phyloP scores from a whole-genome alignment of 768 basidiomycete genomes.

The Leccinum boreale region DNA sequence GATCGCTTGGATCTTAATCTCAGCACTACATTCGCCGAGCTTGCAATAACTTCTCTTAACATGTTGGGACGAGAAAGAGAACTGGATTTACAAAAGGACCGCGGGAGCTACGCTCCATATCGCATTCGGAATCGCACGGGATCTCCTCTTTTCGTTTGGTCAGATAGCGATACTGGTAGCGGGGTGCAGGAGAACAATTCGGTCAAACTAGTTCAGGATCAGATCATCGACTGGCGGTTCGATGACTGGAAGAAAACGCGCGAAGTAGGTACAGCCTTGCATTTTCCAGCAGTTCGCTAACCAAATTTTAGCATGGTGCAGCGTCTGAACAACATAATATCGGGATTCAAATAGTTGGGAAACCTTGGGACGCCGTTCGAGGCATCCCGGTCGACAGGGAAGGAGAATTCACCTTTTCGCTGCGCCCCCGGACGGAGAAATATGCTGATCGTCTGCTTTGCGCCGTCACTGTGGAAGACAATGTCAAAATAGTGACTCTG shows the following conservation, averaged over 20 bases:
- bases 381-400: conserved; percentile 91
- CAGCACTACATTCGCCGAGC: conserved; percentile 85
- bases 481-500: conserved; percentile 91
- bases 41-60: conserved; percentile 69
- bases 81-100: conserved; percentile 65
- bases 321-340: conserved; percentile 78
- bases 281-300: not conserved
- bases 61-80: conserved; percentile 76
- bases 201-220: conserved; percentile 66
- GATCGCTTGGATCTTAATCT: conserved; percentile 90
- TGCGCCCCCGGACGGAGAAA: conserved; percentile 77
- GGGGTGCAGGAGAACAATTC: conserved; percentile 46
- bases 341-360: conserved; percentile 78
- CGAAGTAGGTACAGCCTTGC: conserved; percentile 54
- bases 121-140: conserved; percentile 90
- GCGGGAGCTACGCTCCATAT: conserved; percentile 93
- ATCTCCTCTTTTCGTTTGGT: conserved; percentile 79
- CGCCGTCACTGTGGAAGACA: conserved; percentile 86
- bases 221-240: conserved; percentile 91
- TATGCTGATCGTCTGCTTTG: conserved; percentile 80
- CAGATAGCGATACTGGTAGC: conserved; percentile 62
- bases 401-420: conserved; percentile 83
- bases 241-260: conserved; percentile 94
- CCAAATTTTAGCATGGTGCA: conserved; percentile 36
- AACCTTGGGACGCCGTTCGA: conserved; percentile 85